Evolutionary conservation across 148 eudicot genomes (phyloP).

Genomic region (Rhododendron mucronatum): DNA sequence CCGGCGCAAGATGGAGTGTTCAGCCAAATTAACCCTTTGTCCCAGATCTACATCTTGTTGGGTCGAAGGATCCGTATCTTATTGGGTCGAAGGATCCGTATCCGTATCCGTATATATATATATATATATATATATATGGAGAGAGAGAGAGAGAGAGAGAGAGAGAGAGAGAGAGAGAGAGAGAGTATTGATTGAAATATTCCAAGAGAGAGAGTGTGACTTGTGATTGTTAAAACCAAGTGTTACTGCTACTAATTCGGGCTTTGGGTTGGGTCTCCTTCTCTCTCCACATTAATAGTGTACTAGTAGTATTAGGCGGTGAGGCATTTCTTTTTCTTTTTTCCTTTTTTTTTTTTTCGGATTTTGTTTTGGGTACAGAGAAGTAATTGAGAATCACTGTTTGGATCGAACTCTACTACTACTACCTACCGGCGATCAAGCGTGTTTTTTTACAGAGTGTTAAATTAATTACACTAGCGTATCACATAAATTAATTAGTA

Average conservation of each 20-base stretch:
- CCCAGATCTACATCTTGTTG: background rate
- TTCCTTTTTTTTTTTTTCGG: background rate
- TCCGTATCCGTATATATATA: too few species aligned
- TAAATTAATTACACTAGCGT: background rate
- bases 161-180: background rate
- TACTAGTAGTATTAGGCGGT: background rate
- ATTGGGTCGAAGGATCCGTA: background rate
- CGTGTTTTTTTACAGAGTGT: background rate
- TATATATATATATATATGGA: too few species aligned
- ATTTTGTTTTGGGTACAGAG: background rate
- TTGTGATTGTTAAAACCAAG: background rate
- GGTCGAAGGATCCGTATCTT: background rate
- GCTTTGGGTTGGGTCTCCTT: background rate
- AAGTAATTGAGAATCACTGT: background rate
- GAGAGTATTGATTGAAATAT: slow-evolving; percentile 14
- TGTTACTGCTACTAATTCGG: slow-evolving; percentile 9
- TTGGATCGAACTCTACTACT: slow-evolving; percentile 1
- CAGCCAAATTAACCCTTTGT: background rate
- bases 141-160: background rate
- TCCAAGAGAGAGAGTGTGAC: background rate
- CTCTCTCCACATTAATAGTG: background rate
- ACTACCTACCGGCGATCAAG: background rate
- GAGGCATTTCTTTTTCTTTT: background rate
- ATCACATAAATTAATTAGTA: background rate
- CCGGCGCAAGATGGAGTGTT: background rate